phyloP scores from a whole-genome alignment of 1,284 basidiomycete genomes.

The Coniophora puteana region DNA sequence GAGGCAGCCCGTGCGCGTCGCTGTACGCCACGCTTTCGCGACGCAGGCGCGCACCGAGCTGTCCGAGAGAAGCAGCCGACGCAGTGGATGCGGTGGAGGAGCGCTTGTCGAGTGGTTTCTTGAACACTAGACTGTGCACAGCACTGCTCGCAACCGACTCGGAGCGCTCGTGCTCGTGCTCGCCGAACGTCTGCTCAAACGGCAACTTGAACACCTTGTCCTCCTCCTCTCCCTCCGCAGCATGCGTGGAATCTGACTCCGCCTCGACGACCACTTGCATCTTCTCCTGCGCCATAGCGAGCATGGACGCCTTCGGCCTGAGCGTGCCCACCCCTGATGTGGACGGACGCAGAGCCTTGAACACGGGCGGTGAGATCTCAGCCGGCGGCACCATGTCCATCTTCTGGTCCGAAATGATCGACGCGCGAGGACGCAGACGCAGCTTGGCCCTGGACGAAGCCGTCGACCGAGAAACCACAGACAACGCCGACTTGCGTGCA shows the following conservation, averaged over 20 bases:
- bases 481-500: conserved; percentile 8
- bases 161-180: conserved; percentile 28
- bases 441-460: too few species aligned
- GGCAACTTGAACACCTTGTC: conserved; percentile 2
- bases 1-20: neutral
- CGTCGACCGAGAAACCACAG: too few species aligned
- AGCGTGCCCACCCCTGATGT: conserved; percentile 18
- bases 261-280: too few species aligned
- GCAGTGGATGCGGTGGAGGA: conserved; percentile 33
- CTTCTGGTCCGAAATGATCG: too few species aligned
- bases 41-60: conserved; percentile 16
- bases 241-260: too few species aligned
- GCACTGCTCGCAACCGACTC: conserved; percentile 29
- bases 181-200: conserved; percentile 45
- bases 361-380: conserved; percentile 44
- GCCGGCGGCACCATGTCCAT: conserved; percentile 53
- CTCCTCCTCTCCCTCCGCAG: too few species aligned
- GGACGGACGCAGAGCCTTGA: conserved; percentile 57
- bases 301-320: conserved; percentile 17
- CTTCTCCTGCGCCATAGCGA: conserved; percentile 1
- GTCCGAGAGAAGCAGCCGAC: too few species aligned
- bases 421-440: too few species aligned
- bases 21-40: too few species aligned
- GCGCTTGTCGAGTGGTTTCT: conserved; percentile 33
- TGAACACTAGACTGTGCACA: conserved; percentile 49